These are phyloP conservation scores for Paraglomus brasilianum DNA, from an alignment of 192 early-diverging fungal species.

Conservation along the genomic window DNA sequence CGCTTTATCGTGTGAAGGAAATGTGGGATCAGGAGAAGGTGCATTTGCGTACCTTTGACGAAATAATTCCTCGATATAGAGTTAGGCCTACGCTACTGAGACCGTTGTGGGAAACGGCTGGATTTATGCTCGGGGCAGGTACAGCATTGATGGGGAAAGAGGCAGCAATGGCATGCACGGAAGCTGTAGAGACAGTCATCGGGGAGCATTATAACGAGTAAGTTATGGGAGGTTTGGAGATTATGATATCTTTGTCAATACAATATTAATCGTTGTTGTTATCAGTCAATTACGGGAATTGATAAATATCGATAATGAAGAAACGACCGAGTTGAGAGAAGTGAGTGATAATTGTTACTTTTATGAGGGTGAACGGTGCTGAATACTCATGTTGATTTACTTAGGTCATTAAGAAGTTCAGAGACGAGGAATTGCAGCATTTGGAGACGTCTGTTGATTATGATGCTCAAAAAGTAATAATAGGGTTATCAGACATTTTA, in stretches of 20 bases:
- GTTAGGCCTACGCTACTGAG: slow-evolving; percentile 83
- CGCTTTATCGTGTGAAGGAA: slow-evolving; percentile 48
- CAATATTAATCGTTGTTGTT: slow-evolving; percentile 9
- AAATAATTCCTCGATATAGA: slow-evolving; percentile 68
- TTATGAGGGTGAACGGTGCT: background rate
- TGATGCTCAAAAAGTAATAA: slow-evolving; percentile 67
- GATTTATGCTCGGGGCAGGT: slow-evolving; percentile 79
- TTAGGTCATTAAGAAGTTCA: slow-evolving; percentile 76
- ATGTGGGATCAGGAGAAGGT: slow-evolving; percentile 96
- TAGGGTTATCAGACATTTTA: background rate
- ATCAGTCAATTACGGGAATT: slow-evolving; percentile 79
- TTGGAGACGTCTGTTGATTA: slow-evolving; percentile 84
- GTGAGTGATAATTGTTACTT: slow-evolving; percentile 38
- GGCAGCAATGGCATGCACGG: slow-evolving; percentile 98
- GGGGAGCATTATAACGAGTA: slow-evolving; percentile 95
- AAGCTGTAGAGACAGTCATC: slow-evolving; percentile 96
- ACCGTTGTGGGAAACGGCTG: slow-evolving; percentile 85
- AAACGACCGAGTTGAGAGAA: slow-evolving; percentile 59
- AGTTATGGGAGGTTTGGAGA: slow-evolving; percentile 10
- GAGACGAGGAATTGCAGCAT: slow-evolving; percentile 97
- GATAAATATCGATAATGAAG: slow-evolving; percentile 60
- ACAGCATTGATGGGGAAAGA: slow-evolving; percentile 91
- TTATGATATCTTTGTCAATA: background rate
- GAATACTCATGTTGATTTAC: background rate
- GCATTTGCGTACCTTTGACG: slow-evolving; percentile 80